These are phyloP conservation scores for Sicyos baderoa DNA, from an alignment of 306 rosid species.

Conservation along the genomic window DNA sequence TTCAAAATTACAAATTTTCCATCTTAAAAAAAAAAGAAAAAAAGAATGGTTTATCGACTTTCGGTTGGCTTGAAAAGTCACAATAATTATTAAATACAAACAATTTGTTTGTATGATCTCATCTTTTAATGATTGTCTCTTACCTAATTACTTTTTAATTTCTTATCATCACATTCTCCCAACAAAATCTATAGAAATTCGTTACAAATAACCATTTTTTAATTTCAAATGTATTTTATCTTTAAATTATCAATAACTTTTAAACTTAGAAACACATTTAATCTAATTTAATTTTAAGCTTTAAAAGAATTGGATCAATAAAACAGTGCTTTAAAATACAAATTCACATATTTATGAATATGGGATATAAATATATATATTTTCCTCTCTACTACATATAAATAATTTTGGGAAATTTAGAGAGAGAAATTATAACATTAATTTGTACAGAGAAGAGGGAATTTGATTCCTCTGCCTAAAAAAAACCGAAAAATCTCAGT, in stretches of 20 bases:
- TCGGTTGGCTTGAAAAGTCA: constrained; percentile 13
- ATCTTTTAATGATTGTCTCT: constrained; percentile 16
- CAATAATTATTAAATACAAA: background rate
- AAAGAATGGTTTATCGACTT: background rate
- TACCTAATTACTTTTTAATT: background rate
- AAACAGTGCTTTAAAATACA: constrained; percentile 3
- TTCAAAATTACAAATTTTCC: background rate
- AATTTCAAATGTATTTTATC: background rate
- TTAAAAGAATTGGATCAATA: background rate
- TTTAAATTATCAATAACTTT: background rate
- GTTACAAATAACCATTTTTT: background rate
- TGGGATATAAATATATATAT: background rate
- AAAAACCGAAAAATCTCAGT: constrained; percentile 13
- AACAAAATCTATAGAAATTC: constrained; percentile 13
- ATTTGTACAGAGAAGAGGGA: background rate
- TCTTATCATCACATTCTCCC: background rate
- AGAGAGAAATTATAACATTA: background rate
- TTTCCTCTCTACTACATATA: background rate
- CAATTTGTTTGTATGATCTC: constrained; percentile 2
- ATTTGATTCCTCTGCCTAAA: background rate
- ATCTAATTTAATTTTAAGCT: background rate
- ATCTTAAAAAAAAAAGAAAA: too few species aligned
- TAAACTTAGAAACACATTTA: background rate
- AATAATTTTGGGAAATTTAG: background rate
- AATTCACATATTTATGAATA: constrained; percentile 12